Conservation (phyloP, 2,329 filamentous ascomycete species). For the Emericellopsis cladophorae region DNA sequence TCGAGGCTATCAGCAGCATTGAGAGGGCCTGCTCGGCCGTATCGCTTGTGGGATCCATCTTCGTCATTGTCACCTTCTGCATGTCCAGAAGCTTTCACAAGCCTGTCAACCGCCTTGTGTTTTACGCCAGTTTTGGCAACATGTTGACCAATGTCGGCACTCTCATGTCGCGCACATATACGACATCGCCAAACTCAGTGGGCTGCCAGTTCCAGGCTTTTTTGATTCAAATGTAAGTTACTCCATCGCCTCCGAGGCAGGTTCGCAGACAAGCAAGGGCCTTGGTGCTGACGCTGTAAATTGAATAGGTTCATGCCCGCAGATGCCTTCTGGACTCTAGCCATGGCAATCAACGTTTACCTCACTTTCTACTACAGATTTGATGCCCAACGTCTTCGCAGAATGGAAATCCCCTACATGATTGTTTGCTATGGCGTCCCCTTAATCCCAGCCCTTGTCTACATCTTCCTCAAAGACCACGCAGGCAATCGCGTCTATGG, state of each 20-base stretch:
- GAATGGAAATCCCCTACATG: conserved; percentile 55
- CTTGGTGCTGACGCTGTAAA: background rate
- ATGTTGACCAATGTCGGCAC: conserved; percentile 67
- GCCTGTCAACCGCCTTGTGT: conserved; percentile 76
- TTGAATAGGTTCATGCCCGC: conserved; percentile 56
- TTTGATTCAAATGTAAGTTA: conserved; percentile 65
- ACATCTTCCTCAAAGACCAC: conserved; percentile 42
- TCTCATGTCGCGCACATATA: conserved; percentile 53
- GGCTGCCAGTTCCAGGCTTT: conserved; percentile 65
- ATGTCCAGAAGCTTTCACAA: conserved; percentile 62
- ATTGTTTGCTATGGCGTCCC: conserved; percentile 57
- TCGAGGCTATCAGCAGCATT: conserved; percentile 39
- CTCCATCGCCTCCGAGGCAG: background rate
- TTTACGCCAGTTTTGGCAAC: conserved; percentile 76
- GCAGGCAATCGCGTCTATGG: conserved; percentile 49
- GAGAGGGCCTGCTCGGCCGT: conserved; percentile 59
- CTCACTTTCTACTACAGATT: conserved; percentile 64
- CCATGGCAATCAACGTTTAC: conserved; percentile 71
- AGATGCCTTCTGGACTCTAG: conserved; percentile 59
- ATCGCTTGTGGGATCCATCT: conserved; percentile 56
- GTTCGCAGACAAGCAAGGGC: too few relatives aligned
- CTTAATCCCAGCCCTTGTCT: conserved; percentile 49
- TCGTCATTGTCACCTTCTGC: conserved; percentile 62
- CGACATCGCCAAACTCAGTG: conserved; percentile 31
- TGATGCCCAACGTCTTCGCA: conserved; percentile 45